Evolutionary conservation across 2,329 filamentous ascomycete species (phyloP), one percentile per base, ranked within the genome.

Genomic region (Dothistroma pini): DNA sequence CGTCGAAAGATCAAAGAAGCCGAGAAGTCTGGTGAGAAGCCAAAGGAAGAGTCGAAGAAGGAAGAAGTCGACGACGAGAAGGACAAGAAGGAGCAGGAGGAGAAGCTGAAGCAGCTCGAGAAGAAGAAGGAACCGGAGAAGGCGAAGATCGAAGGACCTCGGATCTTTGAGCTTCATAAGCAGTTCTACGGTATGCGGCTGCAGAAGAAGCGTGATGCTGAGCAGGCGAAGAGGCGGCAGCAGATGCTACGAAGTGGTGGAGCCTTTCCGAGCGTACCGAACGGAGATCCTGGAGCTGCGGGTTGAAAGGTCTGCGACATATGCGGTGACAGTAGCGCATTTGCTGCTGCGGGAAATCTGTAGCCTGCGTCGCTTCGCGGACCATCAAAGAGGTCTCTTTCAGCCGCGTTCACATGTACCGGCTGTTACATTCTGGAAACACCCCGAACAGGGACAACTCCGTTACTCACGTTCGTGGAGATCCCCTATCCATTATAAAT

Each of bases 131-230:
- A 86, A 71, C 83, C 83, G 67, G 86, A 90, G 70, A 84, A 85
- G 70, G 85, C 87, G 61, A 84, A 75, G 19, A 61, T 72, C 2
- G 87, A 90, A 62, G 87, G 89, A 59, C 89, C 91, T 21, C 85
- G 93, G 48, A 83, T 96, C 2, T 99, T 95, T 77, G 85, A 89
- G 66, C 80, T 97, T 61, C 89, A 93, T 72, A 92, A 88, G 89
- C 93, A 86, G 29, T 96, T 99, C 76, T 96, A 91, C 73, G 89
- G 93, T 68, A 90, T 92, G 78, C 86, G 95, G 16, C 74, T 96
- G 55, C 86, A 91, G 73, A 89, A 89, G 72, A 88, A 92, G 71
- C 84, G 87, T 49, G 89, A 90, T 74, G 84, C 84, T n/a, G 90
- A 95, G 71, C 81, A 87, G 57, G 89, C 91, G 11, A 96, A 87